Evolutionary conservation across 805 yeast species (phyloP), one percentile per base, ranked within the genome.

Genomic region (Barnettozyma pratensis): DNA sequence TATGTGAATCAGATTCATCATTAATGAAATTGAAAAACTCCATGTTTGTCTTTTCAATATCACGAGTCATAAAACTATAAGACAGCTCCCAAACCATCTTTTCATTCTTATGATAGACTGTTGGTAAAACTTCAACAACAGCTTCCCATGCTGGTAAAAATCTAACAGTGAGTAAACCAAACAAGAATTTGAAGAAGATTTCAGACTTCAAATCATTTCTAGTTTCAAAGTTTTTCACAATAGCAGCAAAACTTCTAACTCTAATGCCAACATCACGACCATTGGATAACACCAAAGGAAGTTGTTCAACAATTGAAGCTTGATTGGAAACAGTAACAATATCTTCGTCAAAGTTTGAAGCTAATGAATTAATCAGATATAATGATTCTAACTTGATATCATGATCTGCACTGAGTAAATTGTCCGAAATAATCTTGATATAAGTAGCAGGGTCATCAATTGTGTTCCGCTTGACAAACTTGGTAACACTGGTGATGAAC

Each of bases 81-180:
- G 81, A 67, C 19, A 78, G 58, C 0, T 71, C 61, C 95, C 96
- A 89, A 0, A 86, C 68, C 10, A 69, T 43, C 0, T 64, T 66
- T 14, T 74, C 70, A 44, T 69, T 61, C 53, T 72, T 73, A 14
- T 62, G 68, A 11, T 72, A 65, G 8, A 84, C 64, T 4, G 64
- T 59, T 1, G 82, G 78, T 5, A 87, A 59, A 4, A 77, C 74
- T 51, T 84, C 92, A 46, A 74, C 68, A 2, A 86, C 85, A 5
- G 85, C 89, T 19, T 79, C 76, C 96, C 96, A 90, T 11, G 85
- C 75, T 1, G 98, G 98, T 48, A 88, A 85, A 56, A 92, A 89
- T 49, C 79, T 77, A 34, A 82, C 81, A 4, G 88, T 73, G 39
- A 91, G 66, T 51, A 86, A 73, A 34, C 98, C 98, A 55, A 85